Conservation (phyloP, 768 basidiomycete species). For the Erythrobasidium yunnanense region DNA sequence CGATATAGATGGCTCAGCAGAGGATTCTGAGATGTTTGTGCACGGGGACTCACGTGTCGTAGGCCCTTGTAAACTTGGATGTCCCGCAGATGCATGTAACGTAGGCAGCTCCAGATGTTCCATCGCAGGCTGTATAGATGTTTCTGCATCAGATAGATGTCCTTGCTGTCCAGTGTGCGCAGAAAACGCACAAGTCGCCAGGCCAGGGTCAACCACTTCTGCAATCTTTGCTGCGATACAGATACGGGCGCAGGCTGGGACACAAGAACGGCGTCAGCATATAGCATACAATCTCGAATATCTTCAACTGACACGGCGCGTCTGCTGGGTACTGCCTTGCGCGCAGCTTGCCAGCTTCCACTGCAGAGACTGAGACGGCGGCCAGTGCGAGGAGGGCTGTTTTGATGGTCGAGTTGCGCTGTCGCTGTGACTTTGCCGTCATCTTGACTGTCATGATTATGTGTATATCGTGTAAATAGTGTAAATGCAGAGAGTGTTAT, state of each 20-base stretch:
- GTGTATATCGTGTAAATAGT: no score
- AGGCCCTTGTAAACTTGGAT: constrained; percentile 6
- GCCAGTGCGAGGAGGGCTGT: neutral
- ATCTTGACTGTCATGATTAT: neutral
- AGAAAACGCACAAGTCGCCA: neutral
- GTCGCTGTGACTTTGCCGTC: neutral
- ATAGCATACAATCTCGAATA: neutral
- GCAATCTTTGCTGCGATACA: constrained; percentile 15
- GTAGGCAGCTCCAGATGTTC: neutral
- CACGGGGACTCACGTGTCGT: constrained; percentile 1
- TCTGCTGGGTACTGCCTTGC: constrained; percentile 7
- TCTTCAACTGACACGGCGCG: constrained; percentile 7
- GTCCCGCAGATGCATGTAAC: constrained; percentile 6
- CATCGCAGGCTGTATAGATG: constrained; percentile 10
- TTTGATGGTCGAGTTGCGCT: neutral
- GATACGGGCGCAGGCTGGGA: constrained; percentile 11
- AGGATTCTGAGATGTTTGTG: neutral
- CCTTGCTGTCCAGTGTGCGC: neutral
- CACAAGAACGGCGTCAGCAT: neutral
- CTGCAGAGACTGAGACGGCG: neutral
- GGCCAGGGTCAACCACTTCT: constrained; percentile 20
- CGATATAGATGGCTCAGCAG: no score
- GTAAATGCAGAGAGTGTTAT: no score
- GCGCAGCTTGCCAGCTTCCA: neutral
- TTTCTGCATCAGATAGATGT: neutral